These are phyloP conservation scores for Sporisorium scitamineum DNA, from an alignment of 1,284 basidiomycete species.

Conservation along the genomic window DNA sequence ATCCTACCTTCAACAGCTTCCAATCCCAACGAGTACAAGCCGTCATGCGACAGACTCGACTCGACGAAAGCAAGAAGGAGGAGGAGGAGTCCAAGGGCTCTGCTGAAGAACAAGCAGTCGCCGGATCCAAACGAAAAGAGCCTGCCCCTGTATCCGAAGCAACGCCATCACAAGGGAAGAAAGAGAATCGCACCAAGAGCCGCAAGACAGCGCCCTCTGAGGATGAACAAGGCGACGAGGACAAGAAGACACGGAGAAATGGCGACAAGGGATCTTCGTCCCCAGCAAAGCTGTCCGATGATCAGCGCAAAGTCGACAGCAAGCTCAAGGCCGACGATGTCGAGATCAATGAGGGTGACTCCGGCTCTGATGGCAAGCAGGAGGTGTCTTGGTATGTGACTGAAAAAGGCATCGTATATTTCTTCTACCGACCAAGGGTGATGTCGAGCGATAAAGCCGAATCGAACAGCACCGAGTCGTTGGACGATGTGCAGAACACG, in stretches of 20 bases:
- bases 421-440: slow-evolving; percentile 60
- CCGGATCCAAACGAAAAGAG: slow-evolving; percentile 26
- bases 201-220: slow-evolving; percentile 16
- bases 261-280: background rate
- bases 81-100: background rate
- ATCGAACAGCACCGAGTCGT: slow-evolving; percentile 20
- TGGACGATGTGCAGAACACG: slow-evolving; percentile 53
- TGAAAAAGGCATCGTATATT: slow-evolving; percentile 49
- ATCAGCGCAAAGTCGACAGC: slow-evolving; percentile 22
- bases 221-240: background rate
- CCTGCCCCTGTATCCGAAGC: slow-evolving; percentile 5
- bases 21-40: background rate
- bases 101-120: background rate
- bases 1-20: background rate
- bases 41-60: slow-evolving; percentile 23
- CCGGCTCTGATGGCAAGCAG: background rate
- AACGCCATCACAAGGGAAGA: background rate
- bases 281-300: slow-evolving; percentile 14
- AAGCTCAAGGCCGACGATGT: slow-evolving; percentile 36
- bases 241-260: background rate
- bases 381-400: slow-evolving; percentile 43
- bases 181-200: slow-evolving; percentile 14
- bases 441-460: slow-evolving; percentile 42
- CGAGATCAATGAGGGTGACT: slow-evolving; percentile 16
- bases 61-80: slow-evolving; percentile 14